Evolutionary conservation across 495 filamentous ascomycete genomes (phyloP), one percentile per base, ranked within the genome.

Genomic region (Penicillium bovifimosum): DNA sequence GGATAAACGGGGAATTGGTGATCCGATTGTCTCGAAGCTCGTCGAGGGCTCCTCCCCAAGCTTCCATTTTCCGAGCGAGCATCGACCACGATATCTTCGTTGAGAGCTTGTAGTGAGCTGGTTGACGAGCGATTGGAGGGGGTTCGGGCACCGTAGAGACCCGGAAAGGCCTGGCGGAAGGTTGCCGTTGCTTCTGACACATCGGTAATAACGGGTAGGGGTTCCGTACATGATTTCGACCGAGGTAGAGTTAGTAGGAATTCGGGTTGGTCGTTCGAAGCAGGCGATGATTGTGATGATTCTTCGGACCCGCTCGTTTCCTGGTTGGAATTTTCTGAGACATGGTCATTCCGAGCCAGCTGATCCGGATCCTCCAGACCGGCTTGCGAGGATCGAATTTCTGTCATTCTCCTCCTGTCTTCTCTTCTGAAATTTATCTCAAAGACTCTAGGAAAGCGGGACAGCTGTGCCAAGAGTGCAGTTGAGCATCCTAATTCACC

Each of bases 1-100:
- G 77, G 77, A 46, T 80, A 80, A 24, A 75, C 70, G 9, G 76
- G 76, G 38, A 76, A 75, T 16, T 79, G 73, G 14, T 48, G 49
- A 20, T 70, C 68, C 16, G 65, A 65, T 7, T 68, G 67, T 33
- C 61, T 62, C 17, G 67, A 68, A 24, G 59, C 57, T 48, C 64
- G 59, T 16, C 68, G 64, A 39, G 66, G 44, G 32, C 33, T 61
- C 6, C 66, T 63, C 35, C 61, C 60, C 34, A 65, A 36, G 18
- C 51, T 50, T 42, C 63, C 55, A 51, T 57, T 62, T 38, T 73
- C 67, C 48, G 70, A 72, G 44, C 71, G 65, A 41, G 62, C 70
- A 62, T 73, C 71, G 41, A 74, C 66, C 24, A 75, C 72, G 10
- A 50, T 65, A 50, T 73, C 67, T 53, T 77, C 74, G 36, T 75